A percentile compares a stretch with the other conserved stretches of the same genome.
phyloP scores from a whole-genome alignment of 441 rosid species.

The Erodium chrysanthum region DNA sequence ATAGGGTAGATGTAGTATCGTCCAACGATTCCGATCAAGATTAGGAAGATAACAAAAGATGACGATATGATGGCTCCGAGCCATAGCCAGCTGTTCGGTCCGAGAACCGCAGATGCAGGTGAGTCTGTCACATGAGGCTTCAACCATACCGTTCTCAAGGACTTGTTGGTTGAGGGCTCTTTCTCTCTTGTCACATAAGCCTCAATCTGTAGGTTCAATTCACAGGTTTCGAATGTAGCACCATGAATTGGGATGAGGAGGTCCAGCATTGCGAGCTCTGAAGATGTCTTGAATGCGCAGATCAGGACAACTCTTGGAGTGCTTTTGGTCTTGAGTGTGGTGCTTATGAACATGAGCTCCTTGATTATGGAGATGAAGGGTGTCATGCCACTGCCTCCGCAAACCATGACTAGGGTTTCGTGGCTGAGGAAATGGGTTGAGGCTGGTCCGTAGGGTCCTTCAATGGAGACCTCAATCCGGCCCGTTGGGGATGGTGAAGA shows the following conservation, averaged over 20 bases:
- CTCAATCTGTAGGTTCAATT: conserved; percentile 42
- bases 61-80: too few relatives aligned
- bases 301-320: conserved; percentile 48
- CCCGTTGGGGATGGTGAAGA: conserved; percentile 29
- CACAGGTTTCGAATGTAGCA: conserved; percentile 30
- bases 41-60: too few relatives aligned
- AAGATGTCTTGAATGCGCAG: conserved; percentile 57
- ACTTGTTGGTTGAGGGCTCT: too few relatives aligned
- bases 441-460: conserved; percentile 52
- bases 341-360: conserved; percentile 43
- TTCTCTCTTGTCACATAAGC: too few relatives aligned
- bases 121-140: too few relatives aligned
- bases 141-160: too few relatives aligned
- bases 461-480: conserved; percentile 33
- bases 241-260: conserved; percentile 53
- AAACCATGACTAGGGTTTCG: conserved; percentile 64
- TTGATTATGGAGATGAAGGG: conserved; percentile 69
- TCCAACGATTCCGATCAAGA: conserved; percentile 46
- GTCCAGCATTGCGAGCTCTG: conserved; percentile 67
- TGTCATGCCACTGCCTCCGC: conserved; percentile 93
- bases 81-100: too few relatives aligned
- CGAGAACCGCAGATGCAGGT: too few relatives aligned
- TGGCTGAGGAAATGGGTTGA: conserved; percentile 50
- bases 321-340: conserved; percentile 20
- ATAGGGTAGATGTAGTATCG: conserved; percentile 49